These are phyloP conservation scores for Nowakowskiella sp. DNA, from an alignment of 192 early-diverging fungal genomes.

Conservation along the genomic window DNA sequence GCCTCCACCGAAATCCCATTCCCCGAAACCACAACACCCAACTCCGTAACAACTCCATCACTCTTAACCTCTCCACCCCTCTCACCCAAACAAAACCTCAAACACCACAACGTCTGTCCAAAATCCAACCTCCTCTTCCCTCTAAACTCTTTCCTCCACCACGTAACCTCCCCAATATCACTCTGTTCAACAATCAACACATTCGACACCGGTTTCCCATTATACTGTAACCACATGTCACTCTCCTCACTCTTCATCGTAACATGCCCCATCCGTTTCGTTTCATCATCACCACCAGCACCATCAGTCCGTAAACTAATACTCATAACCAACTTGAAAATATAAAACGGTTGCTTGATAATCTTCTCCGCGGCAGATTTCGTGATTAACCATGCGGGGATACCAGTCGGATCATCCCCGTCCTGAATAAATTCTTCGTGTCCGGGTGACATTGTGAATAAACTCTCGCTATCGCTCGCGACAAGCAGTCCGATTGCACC, in stretches of 20 bases:
- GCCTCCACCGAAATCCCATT: slow-evolving; percentile 5
- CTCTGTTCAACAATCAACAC: background rate
- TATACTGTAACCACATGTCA: background rate
- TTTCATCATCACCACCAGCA: background rate
- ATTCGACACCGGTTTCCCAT: background rate
- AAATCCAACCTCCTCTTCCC: background rate
- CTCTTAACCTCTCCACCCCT: slow-evolving; percentile 1
- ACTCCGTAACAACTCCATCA: slow-evolving; percentile 9
- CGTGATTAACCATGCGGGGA: background rate
- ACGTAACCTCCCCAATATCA: background rate
- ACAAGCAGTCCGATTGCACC: slow-evolving; percentile 33
- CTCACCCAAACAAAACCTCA: slow-evolving; percentile 1
- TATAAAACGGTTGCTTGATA: too few species aligned
- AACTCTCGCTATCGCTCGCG: slow-evolving; percentile 12
- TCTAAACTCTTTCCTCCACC: background rate
- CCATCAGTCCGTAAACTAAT: background rate
- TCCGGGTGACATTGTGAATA: slow-evolving; percentile 21
- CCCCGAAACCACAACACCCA: slow-evolving; percentile 8
- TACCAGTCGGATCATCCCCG: background rate
- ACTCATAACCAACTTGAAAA: background rate
- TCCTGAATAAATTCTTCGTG: background rate
- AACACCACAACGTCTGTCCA: background rate
- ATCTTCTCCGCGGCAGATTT: background rate
- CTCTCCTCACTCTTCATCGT: background rate
- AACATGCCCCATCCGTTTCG: background rate